phyloP scores from a whole-genome alignment of 1,284 basidiomycete species.

The Melanopsichium pennsylvanicum region DNA sequence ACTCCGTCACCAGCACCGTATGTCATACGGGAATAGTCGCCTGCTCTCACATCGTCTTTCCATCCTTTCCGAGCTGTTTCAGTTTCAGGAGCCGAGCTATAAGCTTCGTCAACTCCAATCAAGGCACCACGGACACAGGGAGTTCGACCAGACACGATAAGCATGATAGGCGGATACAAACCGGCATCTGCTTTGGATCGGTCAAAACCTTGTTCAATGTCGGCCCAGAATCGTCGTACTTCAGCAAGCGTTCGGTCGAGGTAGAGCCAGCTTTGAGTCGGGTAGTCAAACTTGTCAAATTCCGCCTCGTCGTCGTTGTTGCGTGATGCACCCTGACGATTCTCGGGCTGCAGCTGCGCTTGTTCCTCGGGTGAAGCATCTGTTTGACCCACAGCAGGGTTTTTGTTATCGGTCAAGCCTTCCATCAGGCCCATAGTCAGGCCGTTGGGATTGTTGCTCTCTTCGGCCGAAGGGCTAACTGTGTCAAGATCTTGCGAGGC shows the following conservation, averaged over 20 bases:
- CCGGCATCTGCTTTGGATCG: slow-evolving; percentile 6
- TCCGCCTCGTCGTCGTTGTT: not conserved
- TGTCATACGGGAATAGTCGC: slow-evolving; percentile 47
- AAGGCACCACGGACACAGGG: slow-evolving; percentile 62
- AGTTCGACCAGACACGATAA: slow-evolving; percentile 58
- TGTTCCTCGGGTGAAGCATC: slow-evolving; percentile 13
- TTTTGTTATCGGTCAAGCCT: slow-evolving; percentile 12
- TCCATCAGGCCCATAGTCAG: slow-evolving; percentile 35
- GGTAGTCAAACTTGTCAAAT: slow-evolving; percentile 23
- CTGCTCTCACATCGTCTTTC: slow-evolving; percentile 37
- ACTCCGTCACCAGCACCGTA: slow-evolving; percentile 61
- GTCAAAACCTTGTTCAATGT: slow-evolving; percentile 52
- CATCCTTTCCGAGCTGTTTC: slow-evolving; percentile 9
- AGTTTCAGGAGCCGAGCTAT: not conserved
- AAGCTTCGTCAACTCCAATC: slow-evolving; percentile 43
- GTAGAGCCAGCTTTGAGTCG: slow-evolving; percentile 28
- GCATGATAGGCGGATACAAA: slow-evolving; percentile 61
- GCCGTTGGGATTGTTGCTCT: slow-evolving; percentile 12
- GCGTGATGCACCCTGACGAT: slow-evolving; percentile 25
- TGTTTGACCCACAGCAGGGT: not conserved
- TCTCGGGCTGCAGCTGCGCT: slow-evolving; percentile 19
- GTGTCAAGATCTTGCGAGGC: slow-evolving; percentile 3
- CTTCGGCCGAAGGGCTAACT: slow-evolving; percentile 9
- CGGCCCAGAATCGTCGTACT: slow-evolving; percentile 52
- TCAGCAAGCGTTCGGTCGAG: slow-evolving; percentile 42